Evolutionary conservation across 208 protist genomes (phyloP), one percentile per base, ranked within the genome.

Genomic region (Zelonia costaricensis): DNA sequence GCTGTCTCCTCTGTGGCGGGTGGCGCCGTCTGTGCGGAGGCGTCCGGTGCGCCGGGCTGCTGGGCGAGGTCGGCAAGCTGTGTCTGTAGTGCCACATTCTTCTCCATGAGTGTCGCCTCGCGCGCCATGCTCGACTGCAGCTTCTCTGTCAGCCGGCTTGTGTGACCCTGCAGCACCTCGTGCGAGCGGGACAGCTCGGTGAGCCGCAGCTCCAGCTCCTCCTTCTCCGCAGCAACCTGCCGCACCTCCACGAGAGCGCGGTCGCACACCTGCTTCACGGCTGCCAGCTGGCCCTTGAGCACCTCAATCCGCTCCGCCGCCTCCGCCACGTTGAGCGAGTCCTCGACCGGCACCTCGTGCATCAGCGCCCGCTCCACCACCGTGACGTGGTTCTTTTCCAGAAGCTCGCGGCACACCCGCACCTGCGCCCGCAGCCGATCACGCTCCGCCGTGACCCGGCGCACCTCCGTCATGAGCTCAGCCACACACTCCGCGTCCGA

Each of bases 321-420:
- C 67, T 95, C 88, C 0, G 74, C 81, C 18, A 80, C 79, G 49
- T 87, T 82, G 38, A 91, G 40, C 2, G 80, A 69, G 62, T 92
- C 77, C 57, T 89, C 84, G 16, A 79, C 78, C 3, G 82, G 65
- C 1, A 90, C 77, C 5, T 91, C 80, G 43, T 92, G 84, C 77
- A 86, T 81, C 45, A 90, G 45, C 20, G 78, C 82, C 18, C 78
- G 74, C 67, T 93, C 85, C 31, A 91, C 70, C 18, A 88, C 73
- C 9, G 76, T 75, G 9, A 95, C 69, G 46, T 87, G 78, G 66
- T 93, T 78, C 61, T 78, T 77, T 31, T 93, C 78, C 28, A 95
- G 88, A n/a, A 93, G 42, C 9, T 69, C 72, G 18, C 78, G 69
- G 58, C 76, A 78, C 3, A 73, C 49, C 22, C 58, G 58, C 30